These are phyloP conservation scores for Periconia macrospinosa DNA, from an alignment of 2,329 filamentous ascomycete species.

Conservation along the genomic window DNA sequence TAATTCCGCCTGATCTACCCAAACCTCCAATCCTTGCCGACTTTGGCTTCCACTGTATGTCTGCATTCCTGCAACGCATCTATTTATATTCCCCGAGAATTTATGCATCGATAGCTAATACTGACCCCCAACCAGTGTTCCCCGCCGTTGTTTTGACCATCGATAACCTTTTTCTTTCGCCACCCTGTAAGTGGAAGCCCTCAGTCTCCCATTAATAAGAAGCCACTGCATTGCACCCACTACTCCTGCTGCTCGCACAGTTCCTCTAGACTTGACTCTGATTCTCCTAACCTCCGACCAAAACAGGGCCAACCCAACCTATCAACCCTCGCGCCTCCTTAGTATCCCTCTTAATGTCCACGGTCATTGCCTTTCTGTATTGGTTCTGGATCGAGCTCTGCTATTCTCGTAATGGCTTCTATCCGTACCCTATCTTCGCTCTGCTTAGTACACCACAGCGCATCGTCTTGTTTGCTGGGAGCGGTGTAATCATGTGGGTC, in stretches of 20 bases:
- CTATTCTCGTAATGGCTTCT: constrained; percentile 69
- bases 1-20: constrained; percentile 22
- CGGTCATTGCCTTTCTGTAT: constrained; percentile 65
- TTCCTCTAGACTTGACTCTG: too few species aligned
- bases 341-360: constrained; percentile 62
- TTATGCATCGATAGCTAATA: too few species aligned
- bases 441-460: constrained; percentile 68
- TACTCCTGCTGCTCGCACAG: neutral
- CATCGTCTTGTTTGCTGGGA: constrained; percentile 67
- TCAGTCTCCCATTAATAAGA: neutral
- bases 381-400: constrained; percentile 79
- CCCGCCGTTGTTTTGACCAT: constrained; percentile 66
- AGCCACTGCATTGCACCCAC: neutral
- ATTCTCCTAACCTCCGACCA: neutral
- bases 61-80: neutral
- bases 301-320: constrained; percentile 47
- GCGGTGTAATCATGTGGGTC: constrained; percentile 70
- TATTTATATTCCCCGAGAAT: too few species aligned
- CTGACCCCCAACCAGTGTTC: constrained; percentile 35
- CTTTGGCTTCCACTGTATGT: constrained; percentile 24
- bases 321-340: constrained; percentile 54
- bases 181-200: constrained; percentile 57
- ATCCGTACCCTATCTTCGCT: constrained; percentile 84
- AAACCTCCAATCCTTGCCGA: constrained; percentile 54
- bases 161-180: constrained; percentile 70